Base-by-base conservation (phyloP, 768 basidiomycete genomes). In the Tremella mesenterica region DNA sequence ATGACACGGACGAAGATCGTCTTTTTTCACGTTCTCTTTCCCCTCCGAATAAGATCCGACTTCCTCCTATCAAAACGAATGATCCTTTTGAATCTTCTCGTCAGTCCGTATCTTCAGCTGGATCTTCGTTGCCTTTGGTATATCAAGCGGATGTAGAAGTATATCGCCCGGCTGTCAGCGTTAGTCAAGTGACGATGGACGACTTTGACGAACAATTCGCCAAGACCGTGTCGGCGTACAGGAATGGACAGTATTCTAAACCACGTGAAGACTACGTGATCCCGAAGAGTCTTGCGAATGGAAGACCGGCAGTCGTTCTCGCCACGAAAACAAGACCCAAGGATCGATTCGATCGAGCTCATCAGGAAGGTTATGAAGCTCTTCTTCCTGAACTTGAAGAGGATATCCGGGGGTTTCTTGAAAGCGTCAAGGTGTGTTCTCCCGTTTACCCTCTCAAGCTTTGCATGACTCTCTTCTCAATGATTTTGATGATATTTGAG, bases 381-480 rank as follows among this genome's bases (percentile, higher is more conserved):
- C 27, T 63, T 26, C 30, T 54, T 13, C 23, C 58, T 1, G 54
- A 60, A 18, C 43, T 53, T 18, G 59, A 61, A 31, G 44, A 29
- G 30, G 57, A 61, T 54, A 44, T 50, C 6, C 44, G 52, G 13
- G 59, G 63, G 16, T 61, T 64, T 25, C 29, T 61, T 9, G 33
- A 55, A 2, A 64, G 59, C 46, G 59, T 64, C 56, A 48, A 34
- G 41, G 63, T 64, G 34, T 50, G 52, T 48, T 21, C n/a, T n/a
- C n/a, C n/a, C n/a, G n/a, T n/a, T n/a, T n/a, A n/a, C n/a, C n/a
- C n/a, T n/a, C n/a, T n/a, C n/a, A n/a, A n/a, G n/a, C n/a, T n/a
- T n/a, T n/a, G n/a, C 43, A 13, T 4, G 44, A 46, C 30, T 5
- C 12, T 20, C 3, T 36, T 9, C 33, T 23, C 36, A 43, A 23